A percentile compares a stretch with the other conserved stretches of the same genome.
These are phyloP conservation scores for Penicillium italicum DNA, from an alignment of 2,329 filamentous ascomycete species.

Conservation along the genomic window DNA sequence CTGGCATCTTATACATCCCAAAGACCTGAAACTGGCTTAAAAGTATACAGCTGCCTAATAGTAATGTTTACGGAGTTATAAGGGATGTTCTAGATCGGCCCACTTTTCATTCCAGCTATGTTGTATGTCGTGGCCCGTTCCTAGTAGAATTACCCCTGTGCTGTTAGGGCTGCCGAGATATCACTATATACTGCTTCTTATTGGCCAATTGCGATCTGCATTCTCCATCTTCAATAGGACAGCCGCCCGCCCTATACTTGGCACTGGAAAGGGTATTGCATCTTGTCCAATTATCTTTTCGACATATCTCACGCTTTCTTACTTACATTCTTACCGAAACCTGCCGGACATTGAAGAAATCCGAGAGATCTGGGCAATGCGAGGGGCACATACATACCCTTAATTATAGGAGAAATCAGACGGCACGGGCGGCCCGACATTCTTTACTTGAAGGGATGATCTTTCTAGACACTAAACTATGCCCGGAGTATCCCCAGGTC, in stretches of 20 bases:
- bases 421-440: neutral
- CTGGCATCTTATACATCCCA: neutral
- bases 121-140: conserved; percentile 18
- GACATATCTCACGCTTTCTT: neutral
- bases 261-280: neutral
- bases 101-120: conserved; percentile 21
- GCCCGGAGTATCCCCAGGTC: neutral
- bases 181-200: neutral
- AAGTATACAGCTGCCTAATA: conserved; percentile 1
- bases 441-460: neutral
- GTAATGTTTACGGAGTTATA: no score
- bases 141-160: conserved; percentile 11
- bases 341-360: neutral
- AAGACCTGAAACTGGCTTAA: neutral
- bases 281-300: neutral
- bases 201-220: neutral
- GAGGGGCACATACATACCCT: neutral
- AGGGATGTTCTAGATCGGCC: conserved; percentile 12
- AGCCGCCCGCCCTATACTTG: neutral
- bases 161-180: conserved; percentile 7
- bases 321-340: neutral
- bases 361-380: neutral
- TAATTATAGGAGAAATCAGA: neutral
- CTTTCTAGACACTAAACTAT: neutral
- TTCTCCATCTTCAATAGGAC: neutral